Evolutionary conservation across 805 yeast species (phyloP), one percentile per base, ranked within the genome.

Genomic region (Pichia phayaonensis): DNA sequence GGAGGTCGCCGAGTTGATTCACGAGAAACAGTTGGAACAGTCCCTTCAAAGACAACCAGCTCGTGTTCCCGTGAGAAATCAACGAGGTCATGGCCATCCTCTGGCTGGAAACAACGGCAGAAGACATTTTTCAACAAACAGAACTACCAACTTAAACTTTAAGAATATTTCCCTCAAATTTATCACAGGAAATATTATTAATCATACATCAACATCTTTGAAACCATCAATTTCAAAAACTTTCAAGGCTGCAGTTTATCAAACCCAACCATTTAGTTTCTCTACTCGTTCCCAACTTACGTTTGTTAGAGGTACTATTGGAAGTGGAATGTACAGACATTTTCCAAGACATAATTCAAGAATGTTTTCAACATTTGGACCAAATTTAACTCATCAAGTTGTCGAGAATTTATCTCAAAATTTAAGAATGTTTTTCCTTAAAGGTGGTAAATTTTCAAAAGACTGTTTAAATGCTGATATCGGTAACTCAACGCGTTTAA

Each of bases 381-480:
- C 64, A 6, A 61, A 61, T 16, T 59, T 65, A 15, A 68, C 83
- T 2, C 76, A 74, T 48, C 83, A 81, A 56, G 86, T 83, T 50
- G 83, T 79, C 26, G 70, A 70, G 53, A 80, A 75, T 59, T 68
- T 84, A 63, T 78, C 85, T 1, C 64, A 76, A 29, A 79, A 78
- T 8, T 44, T 74, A 21, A 67, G 77, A 45, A 63, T 64, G 15
- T 58, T 72, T 62, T 50, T 64, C 60, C 46, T 65, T 58, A 57
- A 70, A 62, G 62, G 69, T 56, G 63, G 65, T 40, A 66, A 66
- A 42, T 54, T 62, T 4, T 54, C 64, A n/a, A 44, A 45, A 44
- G 53, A 60, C 52, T 40, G 53, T 52, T 50, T 50, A 43, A 59
- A 58, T 27, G 58, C 60, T 2, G 50, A 56, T 50, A n/a, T 41